phyloP scores from a whole-genome alignment of 306 rosid species.

The Cicer yamashitae region DNA sequence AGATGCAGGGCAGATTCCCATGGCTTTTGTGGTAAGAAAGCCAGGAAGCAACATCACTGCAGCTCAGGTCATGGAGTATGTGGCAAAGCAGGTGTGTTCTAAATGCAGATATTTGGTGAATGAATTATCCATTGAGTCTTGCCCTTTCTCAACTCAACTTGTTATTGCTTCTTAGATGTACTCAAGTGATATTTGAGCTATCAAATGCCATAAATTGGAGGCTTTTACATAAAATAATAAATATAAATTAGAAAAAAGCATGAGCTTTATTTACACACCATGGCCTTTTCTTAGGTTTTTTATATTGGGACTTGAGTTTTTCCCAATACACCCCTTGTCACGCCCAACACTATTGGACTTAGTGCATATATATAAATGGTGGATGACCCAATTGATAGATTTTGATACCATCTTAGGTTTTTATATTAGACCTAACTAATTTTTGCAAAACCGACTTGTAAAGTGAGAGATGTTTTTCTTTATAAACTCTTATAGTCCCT shows the following conservation, averaged over 20 bases:
- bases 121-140: constrained; percentile 23
- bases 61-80: constrained; percentile 63
- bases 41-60: constrained; percentile 71
- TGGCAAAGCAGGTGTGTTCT: constrained; percentile 71
- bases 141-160: constrained; percentile 10
- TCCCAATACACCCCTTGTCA: too few species aligned
- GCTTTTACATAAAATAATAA: neutral
- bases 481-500: too few species aligned
- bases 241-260: neutral
- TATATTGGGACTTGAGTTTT: too few species aligned
- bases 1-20: constrained; percentile 86
- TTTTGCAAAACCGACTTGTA: too few species aligned
- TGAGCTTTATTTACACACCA: neutral
- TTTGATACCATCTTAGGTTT: too few species aligned
- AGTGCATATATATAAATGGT: too few species aligned
- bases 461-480: too few species aligned
- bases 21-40: constrained; percentile 90
- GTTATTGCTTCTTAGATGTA: neutral
- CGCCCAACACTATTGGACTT: too few species aligned
- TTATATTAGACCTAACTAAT: too few species aligned
- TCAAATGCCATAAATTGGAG: neutral
- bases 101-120: constrained; percentile 18
- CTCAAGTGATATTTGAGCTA: neutral
- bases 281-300: too few species aligned
- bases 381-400: too few species aligned